Evolutionary conservation across 139 green algal species (phyloP), one percentile per base, ranked within the genome.

Genomic region (Edaphochlamys debaryana): DNA sequence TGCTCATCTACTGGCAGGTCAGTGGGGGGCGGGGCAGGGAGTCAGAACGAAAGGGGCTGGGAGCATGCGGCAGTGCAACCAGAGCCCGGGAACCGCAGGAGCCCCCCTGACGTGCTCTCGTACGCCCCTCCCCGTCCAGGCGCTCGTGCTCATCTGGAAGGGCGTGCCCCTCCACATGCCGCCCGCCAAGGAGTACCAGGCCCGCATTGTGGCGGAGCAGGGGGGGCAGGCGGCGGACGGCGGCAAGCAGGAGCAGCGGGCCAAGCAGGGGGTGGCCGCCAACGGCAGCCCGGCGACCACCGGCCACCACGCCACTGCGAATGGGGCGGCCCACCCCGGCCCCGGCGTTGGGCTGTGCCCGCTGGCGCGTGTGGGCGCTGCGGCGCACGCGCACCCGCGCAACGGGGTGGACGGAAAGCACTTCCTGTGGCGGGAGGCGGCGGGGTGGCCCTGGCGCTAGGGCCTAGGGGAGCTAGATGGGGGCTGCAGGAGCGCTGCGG

Each of bases 1-100:
- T 94, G 23, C 95, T 91, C 91, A 98, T 98, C 67, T 98, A 98
- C 85, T 97, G 89, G 93, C 95, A 98, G 75, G 74, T 81, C 19
- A 9, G 52, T n/a, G n/a, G n/a, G n/a, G n/a, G n/a, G n/a, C n/a
- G n/a, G n/a, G n/a, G n/a, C n/a, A n/a, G n/a, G n/a, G n/a, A n/a
- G n/a, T n/a, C n/a, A n/a, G n/a, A n/a, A n/a, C n/a, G n/a, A n/a
- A n/a, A n/a, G n/a, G n/a, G n/a, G n/a, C n/a, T n/a, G n/a, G n/a
- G n/a, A n/a, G n/a, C n/a, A n/a, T n/a, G n/a, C n/a, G n/a, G n/a
- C n/a, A n/a, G n/a, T n/a, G n/a, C n/a, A n/a, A n/a, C n/a, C n/a
- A n/a, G n/a, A n/a, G n/a, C n/a, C n/a, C n/a, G n/a, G n/a, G n/a
- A n/a, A n/a, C n/a, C n/a, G n/a, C n/a, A n/a, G n/a, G n/a, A n/a